Conservation (phyloP, 768 basidiomycete species). For the Boletus reticuloceps region DNA sequence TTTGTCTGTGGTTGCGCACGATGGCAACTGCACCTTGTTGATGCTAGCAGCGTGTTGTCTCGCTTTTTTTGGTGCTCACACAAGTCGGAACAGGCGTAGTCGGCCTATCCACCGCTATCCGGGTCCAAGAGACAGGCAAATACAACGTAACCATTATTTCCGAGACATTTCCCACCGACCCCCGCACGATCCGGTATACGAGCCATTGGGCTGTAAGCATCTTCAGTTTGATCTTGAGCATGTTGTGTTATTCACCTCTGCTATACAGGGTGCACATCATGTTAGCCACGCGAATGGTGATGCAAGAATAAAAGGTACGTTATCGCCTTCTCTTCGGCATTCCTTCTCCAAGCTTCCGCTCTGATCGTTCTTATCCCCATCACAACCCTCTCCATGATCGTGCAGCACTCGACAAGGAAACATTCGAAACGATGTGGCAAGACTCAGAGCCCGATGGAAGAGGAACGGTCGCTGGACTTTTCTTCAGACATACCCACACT, state of each 20-base stretch:
- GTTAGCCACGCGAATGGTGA: conserved; percentile 57
- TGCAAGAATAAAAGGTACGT: conserved; percentile 53
- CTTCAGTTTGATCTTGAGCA: background rate
- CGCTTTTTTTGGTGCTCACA: background rate
- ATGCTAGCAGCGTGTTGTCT: background rate
- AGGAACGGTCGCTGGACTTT: conserved; percentile 52
- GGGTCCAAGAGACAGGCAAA: conserved; percentile 58
- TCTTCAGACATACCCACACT: conserved; percentile 61
- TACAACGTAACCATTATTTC: conserved; percentile 71
- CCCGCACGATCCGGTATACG: conserved; percentile 71
- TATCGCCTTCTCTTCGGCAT: background rate
- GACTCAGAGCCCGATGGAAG: conserved; percentile 56
- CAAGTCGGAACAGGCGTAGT: conserved; percentile 55
- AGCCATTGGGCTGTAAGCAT: conserved; percentile 76
- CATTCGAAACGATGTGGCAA: conserved; percentile 74
- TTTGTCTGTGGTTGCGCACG: no score
- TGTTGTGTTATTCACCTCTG: background rate
- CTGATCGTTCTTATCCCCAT: background rate
- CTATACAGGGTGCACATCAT: conserved; percentile 75
- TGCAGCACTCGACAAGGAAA: conserved; percentile 65
- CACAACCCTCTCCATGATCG: background rate
- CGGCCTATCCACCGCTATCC: conserved; percentile 73
- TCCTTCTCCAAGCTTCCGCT: background rate
- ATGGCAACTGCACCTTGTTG: no score
- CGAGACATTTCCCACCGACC: conserved; percentile 69